Evolutionary conservation across 1,284 basidiomycete genomes (phyloP).

Genomic region (Crepidotus sp.): DNA sequence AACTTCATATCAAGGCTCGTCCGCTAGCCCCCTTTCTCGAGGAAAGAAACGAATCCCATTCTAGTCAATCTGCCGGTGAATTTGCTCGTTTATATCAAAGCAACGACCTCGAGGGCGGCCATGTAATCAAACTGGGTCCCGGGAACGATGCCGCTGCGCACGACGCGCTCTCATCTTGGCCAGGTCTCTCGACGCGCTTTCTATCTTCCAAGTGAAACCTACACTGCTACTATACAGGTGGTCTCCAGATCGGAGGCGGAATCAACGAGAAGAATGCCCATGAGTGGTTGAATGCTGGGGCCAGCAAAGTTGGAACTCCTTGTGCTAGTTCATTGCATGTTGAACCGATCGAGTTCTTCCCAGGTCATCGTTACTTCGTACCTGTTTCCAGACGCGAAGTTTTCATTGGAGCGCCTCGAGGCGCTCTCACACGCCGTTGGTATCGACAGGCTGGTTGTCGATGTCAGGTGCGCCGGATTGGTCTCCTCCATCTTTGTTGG

Average conservation of each 20-base stretch:
- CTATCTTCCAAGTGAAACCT: slow-evolving; percentile 4
- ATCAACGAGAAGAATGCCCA: slow-evolving; percentile 77
- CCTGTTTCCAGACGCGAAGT: slow-evolving; percentile 79
- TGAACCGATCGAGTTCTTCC: not conserved
- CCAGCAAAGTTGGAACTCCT: slow-evolving; percentile 65
- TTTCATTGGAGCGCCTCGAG: slow-evolving; percentile 69
- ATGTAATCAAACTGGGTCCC: slow-evolving; percentile 94
- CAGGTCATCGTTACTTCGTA: slow-evolving; percentile 97
- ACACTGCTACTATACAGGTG: slow-evolving; percentile 32
- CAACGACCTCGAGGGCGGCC: slow-evolving; percentile 73
- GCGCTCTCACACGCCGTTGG: slow-evolving; percentile 62
- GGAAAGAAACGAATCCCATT: slow-evolving; percentile 2
- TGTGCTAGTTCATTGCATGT: not conserved
- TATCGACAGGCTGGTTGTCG: slow-evolving; percentile 86
- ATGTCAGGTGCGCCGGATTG: slow-evolving; percentile 67
- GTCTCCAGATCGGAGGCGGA: slow-evolving; percentile 90
- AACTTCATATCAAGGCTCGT: slow-evolving; percentile 89
- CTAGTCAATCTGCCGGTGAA: slow-evolving; percentile 71
- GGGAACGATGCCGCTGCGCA: slow-evolving; percentile 83
- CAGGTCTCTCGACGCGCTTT: slow-evolving; percentile 37
- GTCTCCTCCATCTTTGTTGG: not conserved
- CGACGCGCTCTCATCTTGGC: slow-evolving; percentile 81
- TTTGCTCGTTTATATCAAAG: slow-evolving; percentile 77
- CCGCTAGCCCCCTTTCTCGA: not conserved
- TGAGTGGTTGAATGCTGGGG: slow-evolving; percentile 84